phyloP scores from a whole-genome alignment of 2,329 filamentous ascomycete genomes.

The Cercospora berteroae region DNA sequence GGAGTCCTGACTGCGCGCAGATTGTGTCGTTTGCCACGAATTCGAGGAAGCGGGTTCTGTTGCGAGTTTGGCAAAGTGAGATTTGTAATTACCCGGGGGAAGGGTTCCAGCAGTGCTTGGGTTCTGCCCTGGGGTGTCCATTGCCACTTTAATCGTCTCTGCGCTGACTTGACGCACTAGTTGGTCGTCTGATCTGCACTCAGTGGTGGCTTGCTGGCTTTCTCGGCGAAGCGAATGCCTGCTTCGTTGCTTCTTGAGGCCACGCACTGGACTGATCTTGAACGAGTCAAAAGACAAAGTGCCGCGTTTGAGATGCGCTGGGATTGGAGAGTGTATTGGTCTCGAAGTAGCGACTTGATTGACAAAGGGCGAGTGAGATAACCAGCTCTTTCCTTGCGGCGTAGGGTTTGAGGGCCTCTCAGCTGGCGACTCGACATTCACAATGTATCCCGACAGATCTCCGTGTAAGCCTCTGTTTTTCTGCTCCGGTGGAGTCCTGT shows the following conservation, averaged over 20 bases:
- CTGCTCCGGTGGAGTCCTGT: slow-evolving; percentile 32
- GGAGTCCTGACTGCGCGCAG: slow-evolving; percentile 14
- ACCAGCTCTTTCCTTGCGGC: slow-evolving; percentile 20
- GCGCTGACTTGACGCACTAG: slow-evolving; percentile 38
- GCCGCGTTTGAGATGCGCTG: slow-evolving; percentile 36
- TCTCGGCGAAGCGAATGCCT: slow-evolving; percentile 36
- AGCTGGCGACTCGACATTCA: slow-evolving; percentile 25
- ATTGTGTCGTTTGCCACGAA: slow-evolving; percentile 21
- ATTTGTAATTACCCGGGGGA: slow-evolving; percentile 6
- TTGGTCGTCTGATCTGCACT: slow-evolving; percentile 13
- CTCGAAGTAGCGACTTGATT: slow-evolving; percentile 29
- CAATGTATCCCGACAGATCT: slow-evolving; percentile 22
- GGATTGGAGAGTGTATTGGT: slow-evolving; percentile 30
- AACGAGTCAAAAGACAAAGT: slow-evolving; percentile 30
- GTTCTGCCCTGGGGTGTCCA: slow-evolving; percentile 23
- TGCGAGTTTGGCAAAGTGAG: slow-evolving; percentile 10
- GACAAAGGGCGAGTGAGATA: slow-evolving; percentile 35
- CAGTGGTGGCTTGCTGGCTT: slow-evolving; percentile 24
- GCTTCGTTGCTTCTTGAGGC: slow-evolving; percentile 34
- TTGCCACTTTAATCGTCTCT: slow-evolving; percentile 46
- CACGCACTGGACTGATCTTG: slow-evolving; percentile 35
- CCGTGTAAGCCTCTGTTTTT: slow-evolving; percentile 8
- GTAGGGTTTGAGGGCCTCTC: slow-evolving; percentile 24
- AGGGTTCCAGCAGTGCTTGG: slow-evolving; percentile 14
- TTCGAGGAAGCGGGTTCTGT: slow-evolving; percentile 1